phyloP scores from a whole-genome alignment of 176 grass and related monocot species.

The Metroxylon sagu region DNA sequence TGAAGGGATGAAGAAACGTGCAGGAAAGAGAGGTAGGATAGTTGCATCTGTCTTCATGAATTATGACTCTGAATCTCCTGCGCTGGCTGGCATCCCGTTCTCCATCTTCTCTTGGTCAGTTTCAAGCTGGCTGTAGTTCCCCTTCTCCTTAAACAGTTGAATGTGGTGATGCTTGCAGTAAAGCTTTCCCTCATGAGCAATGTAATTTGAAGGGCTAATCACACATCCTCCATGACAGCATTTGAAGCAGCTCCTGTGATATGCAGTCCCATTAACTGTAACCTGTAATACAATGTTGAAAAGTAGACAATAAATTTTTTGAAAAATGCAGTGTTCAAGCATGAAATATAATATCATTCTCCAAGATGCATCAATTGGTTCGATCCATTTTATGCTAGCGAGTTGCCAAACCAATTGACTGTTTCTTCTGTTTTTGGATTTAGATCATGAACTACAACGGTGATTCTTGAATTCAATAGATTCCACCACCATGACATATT shows the following conservation, averaged over 20 bases:
- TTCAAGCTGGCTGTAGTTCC: slow-evolving; percentile 89
- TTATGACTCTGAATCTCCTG: slow-evolving; percentile 50
- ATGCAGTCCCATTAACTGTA: slow-evolving; percentile 71
- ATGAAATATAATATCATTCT: too few relatives aligned
- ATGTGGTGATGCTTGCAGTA: slow-evolving; percentile 97
- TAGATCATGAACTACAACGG: too few relatives aligned
- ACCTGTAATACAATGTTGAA: slow-evolving; percentile 34
- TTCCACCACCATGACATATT: too few relatives aligned
- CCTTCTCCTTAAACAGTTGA: slow-evolving; percentile 93
- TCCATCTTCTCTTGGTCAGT: slow-evolving; percentile 43
- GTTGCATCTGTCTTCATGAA: background rate
- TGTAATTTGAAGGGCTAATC: slow-evolving; percentile 97
- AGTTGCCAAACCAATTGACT: too few relatives aligned
- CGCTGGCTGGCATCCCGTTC: slow-evolving; percentile 5
- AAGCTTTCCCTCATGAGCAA: slow-evolving; percentile 90
- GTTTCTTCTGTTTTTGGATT: too few relatives aligned
- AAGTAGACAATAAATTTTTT: background rate
- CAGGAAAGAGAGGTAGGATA: too few relatives aligned
- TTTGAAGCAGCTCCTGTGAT: slow-evolving; percentile 99
- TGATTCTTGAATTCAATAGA: too few relatives aligned
- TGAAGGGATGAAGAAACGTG: too few relatives aligned
- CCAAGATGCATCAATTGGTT: too few relatives aligned
- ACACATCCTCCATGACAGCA: slow-evolving; percentile 92
- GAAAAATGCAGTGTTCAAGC: too few relatives aligned
- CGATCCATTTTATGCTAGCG: too few relatives aligned